Evolutionary conservation across 495 filamentous ascomycete species (phyloP), one percentile per base, ranked within the genome.

Genomic region (Hypoxylon lienhwacheense): DNA sequence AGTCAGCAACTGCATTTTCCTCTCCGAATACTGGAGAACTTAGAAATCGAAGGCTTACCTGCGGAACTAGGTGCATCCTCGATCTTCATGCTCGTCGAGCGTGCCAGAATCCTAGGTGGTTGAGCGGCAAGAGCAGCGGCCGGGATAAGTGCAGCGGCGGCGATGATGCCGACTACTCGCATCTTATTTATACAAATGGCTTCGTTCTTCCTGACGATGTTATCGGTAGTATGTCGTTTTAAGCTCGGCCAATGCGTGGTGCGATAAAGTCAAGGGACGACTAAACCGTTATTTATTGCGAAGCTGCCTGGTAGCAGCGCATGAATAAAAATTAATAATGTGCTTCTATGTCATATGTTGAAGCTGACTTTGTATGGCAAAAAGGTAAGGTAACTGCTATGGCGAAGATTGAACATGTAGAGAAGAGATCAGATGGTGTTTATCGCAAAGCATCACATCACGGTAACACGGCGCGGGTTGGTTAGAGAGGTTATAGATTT

Each of bases 291-390:
- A 46, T 35, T 36, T 35, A 25, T 32, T 44, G 39, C 11, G 33
- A 19, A 55, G 57, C 57, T 47, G 29, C 47, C 41, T 47, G 2
- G n/a, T 28, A 55, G 51, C 57, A 55, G 57, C 51, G 21, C 57
- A 55, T 61, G 32, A 24, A 47, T 5, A 14, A 6, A 31, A 32
- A 12, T 31, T 7, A 31, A 11, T 3, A 16, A 32, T 12, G 32
- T 21, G 10, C 10, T 3, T 7, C 10, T 12, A 14, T 35, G 2
- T 31, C 10, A 3, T 35, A 12, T 14, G 5, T 2, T 5, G n/a
- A n/a, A n/a, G n/a, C n/a, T n/a, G n/a, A n/a, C n/a, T n/a, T n/a
- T n/a, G n/a, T n/a, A n/a, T n/a, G n/a, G n/a, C 6, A 16, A 14
- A 16, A 35, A 16, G 10, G 5, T 43, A 17, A 34, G 26, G 28